Evolutionary conservation across 2,329 filamentous ascomycete genomes (phyloP), one percentile per base, ranked within the genome.

Genomic region (Colletotrichum lindemuthianum): DNA sequence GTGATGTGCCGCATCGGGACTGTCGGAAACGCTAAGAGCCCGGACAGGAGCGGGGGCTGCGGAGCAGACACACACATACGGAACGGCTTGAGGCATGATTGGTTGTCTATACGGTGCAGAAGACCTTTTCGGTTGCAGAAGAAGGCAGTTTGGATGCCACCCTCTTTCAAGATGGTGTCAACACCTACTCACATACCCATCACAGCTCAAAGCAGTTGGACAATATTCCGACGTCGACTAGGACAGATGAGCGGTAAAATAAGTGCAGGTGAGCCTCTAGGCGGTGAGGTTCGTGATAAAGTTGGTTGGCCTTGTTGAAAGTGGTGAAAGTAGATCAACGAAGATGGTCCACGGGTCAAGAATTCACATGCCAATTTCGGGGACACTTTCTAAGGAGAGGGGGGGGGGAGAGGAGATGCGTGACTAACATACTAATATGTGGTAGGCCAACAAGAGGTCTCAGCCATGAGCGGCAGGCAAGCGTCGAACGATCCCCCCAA

Each of bases 21-120:
- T 56, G 12, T 57, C 51, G 51, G 60, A 61, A 45, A 34, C 43
- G 34, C 13, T 33, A 43, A 47, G 41, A 52, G 40, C 33, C 51
- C 58, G 58, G 45, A 36, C 24, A 36, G 49, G 24, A 24, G 41
- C 51, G 58, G 58, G 45, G 47, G 40, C 53, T 64, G 61, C 58
- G 45, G 45, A 57, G 63, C 24, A 48, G 58, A 47, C 16, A 51
- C 15, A 61, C 51, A 54, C 10, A 52, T 12, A 12, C 24, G 16
- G 24, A 41, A 34, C 59, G 51, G 36, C 12, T 56, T 41, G 41
- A 37, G 13, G 11, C 43, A 12, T 65, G 58, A 61, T 61, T 65
- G 58, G 61, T 40, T 13, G 24, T 13, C 11, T 11, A 33, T 37
- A 56, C 51, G 45, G 51, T 55, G 40, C 13, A 6, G 36, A 24